Conservation (phyloP, 768 basidiomycete genomes). For the Kwoniella bestiolae region DNA sequence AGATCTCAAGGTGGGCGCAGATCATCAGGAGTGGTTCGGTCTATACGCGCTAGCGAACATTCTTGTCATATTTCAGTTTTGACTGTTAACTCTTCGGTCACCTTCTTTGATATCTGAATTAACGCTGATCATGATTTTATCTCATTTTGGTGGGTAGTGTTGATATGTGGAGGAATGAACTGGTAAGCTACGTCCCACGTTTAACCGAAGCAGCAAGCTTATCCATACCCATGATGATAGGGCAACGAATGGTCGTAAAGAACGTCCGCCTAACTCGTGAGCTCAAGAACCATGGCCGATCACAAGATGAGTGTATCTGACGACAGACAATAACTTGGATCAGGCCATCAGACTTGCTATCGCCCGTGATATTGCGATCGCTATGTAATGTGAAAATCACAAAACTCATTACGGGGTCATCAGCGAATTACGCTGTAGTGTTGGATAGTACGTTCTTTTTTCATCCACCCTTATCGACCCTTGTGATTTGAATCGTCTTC, state of each 20-base stretch:
- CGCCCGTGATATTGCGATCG: conserved; percentile 87
- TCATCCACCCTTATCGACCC: neutral
- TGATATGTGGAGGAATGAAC: conserved; percentile 84
- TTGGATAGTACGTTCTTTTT: conserved; percentile 44
- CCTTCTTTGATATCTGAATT: too few species aligned
- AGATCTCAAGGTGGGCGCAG: too few species aligned
- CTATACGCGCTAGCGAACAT: too few species aligned
- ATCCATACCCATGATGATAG: conserved; percentile 57
- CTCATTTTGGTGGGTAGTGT: conserved; percentile 62
- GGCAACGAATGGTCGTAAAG: conserved; percentile 77
- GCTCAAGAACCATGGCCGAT: neutral
- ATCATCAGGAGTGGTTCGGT: too few species aligned
- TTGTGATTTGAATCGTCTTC: too few species aligned
- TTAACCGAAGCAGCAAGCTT: neutral
- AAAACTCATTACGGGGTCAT: conserved; percentile 67
- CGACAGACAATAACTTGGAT: neutral
- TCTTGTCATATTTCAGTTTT: too few species aligned
- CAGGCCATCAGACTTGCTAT: conserved; percentile 74
- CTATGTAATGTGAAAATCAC: conserved; percentile 75
- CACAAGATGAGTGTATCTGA: neutral
- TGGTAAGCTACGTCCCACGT: conserved; percentile 65
- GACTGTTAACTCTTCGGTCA: too few species aligned
- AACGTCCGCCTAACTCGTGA: conserved; percentile 61
- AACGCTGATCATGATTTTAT: conserved; percentile 4
- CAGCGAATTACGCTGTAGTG: conserved; percentile 52